These are phyloP conservation scores for Ashbya aceris DNA, from an alignment of 1,139 yeast genomes.

Conservation along the genomic window DNA sequence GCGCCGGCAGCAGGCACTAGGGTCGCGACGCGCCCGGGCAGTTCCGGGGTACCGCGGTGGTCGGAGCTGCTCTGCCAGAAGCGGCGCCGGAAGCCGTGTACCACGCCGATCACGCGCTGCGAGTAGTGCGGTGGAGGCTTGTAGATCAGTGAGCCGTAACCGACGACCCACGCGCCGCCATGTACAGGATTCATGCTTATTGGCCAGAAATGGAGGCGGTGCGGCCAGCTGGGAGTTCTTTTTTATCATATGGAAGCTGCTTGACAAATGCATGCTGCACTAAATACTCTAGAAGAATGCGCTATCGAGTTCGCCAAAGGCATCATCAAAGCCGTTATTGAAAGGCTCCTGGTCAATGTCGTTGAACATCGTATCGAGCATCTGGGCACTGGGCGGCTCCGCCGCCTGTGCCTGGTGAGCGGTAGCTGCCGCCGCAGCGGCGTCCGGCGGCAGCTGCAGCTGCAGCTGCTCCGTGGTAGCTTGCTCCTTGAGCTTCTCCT, in stretches of 20 bases:
- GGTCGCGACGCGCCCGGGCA: slow-evolving; percentile 85
- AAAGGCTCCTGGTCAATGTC: slow-evolving; percentile 27
- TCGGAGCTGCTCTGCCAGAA: slow-evolving; percentile 91
- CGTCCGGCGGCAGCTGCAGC: slow-evolving; percentile 2
- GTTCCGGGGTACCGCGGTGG: slow-evolving; percentile 79
- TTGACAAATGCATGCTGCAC: neutral
- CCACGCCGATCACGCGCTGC: slow-evolving; percentile 59
- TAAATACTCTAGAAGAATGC: slow-evolving; percentile 23
- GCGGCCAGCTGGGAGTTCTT: too few relatives aligned
- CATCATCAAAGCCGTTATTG: slow-evolving; percentile 27
- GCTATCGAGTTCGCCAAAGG: slow-evolving; percentile 29
- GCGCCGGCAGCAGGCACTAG: slow-evolving; percentile 51
- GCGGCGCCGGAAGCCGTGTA: slow-evolving; percentile 67
- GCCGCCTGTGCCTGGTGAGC: slow-evolving; percentile 10
- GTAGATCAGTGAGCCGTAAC: slow-evolving; percentile 84
- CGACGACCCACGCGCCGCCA: slow-evolving; percentile 66
- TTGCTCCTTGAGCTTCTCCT: slow-evolving; percentile 4
- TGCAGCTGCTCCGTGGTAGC: slow-evolving; percentile 4
- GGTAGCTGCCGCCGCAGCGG: slow-evolving; percentile 1
- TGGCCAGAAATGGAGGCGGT: too few relatives aligned
- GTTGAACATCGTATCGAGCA: slow-evolving; percentile 20
- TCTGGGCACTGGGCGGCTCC: slow-evolving; percentile 8
- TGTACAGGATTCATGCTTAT: too few relatives aligned
- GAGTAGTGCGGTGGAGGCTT: slow-evolving; percentile 79
- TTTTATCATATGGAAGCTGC: too few relatives aligned